phyloP scores from a whole-genome alignment of 176 grass and related monocot genomes.

The Aegilops sharonensis region DNA sequence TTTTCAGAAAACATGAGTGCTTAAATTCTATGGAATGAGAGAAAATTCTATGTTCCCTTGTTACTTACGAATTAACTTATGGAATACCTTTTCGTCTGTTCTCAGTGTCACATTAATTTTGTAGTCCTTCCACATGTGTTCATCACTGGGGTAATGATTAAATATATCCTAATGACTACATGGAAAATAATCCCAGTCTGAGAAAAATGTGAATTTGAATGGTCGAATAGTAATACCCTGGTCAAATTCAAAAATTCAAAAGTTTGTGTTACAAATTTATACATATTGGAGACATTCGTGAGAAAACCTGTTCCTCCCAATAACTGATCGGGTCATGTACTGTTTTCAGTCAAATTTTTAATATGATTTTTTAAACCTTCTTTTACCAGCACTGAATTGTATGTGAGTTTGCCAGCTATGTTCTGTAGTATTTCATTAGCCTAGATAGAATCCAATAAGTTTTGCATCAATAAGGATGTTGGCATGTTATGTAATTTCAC shows the following conservation, averaged over 20 bases:
- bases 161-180: not conserved
- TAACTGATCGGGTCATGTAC: not conserved
- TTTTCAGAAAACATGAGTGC: not conserved
- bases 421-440: constrained; percentile 15
- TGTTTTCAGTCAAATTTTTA: not conserved
- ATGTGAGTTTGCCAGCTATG: not conserved
- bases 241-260: not conserved
- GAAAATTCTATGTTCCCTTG: constrained; percentile 14
- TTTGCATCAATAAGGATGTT: not conserved
- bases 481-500: constrained; percentile 25
- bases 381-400: constrained; percentile 6
- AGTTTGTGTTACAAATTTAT: not conserved
- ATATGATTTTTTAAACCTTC: not conserved
- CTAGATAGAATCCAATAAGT: constrained; percentile 2
- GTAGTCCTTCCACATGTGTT: constrained; percentile 5
- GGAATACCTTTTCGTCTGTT: constrained; percentile 6
- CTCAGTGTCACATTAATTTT: not conserved
- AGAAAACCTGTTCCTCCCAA: not conserved
- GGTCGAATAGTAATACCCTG: not conserved
- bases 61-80: constrained; percentile 5
- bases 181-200: not conserved
- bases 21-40: constrained; percentile 4
- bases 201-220: not conserved
- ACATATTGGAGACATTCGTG: not conserved
- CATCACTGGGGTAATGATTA: not conserved